Conservation (phyloP, 1,139 yeast genomes). For the Debaryomyces sp. region DNA sequence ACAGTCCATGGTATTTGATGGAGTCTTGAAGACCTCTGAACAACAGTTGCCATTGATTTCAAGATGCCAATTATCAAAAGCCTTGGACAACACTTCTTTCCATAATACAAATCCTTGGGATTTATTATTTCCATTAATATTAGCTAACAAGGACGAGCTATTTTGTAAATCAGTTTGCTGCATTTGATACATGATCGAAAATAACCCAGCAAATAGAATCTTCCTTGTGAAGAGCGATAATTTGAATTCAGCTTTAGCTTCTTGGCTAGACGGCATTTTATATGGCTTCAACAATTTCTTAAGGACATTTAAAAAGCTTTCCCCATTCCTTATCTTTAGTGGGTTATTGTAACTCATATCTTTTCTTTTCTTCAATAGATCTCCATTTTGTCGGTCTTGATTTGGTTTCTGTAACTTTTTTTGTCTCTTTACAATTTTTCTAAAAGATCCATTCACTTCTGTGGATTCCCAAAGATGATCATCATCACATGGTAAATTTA, state of each 20-base stretch:
- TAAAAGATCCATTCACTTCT: slow-evolving; percentile 44
- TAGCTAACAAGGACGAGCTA: slow-evolving; percentile 43
- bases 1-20: neutral
- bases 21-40: neutral
- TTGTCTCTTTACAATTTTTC: slow-evolving; percentile 42
- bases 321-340: slow-evolving; percentile 23
- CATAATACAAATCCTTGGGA: slow-evolving; percentile 42
- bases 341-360: slow-evolving; percentile 7
- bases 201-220: slow-evolving; percentile 67
- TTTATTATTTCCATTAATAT: slow-evolving; percentile 21
- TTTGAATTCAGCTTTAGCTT: slow-evolving; percentile 18
- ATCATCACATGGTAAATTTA: slow-evolving; percentile 76
- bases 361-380: neutral
- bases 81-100: slow-evolving; percentile 65
- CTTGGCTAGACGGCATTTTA: slow-evolving; percentile 12
- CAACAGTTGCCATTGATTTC: slow-evolving; percentile 21
- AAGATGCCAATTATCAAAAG: slow-evolving; percentile 61
- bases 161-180: slow-evolving; percentile 71
- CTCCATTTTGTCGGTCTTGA: slow-evolving; percentile 10
- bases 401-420: slow-evolving; percentile 27
- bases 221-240: slow-evolving; percentile 56
- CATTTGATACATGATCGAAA: slow-evolving; percentile 71
- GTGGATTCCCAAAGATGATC: slow-evolving; percentile 64
- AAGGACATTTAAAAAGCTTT: slow-evolving; percentile 38
- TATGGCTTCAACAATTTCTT: slow-evolving; percentile 34